Evolutionary conservation across 805 yeast genomes (phyloP).

Genomic region (Saccharomyces kudriavzevii): DNA sequence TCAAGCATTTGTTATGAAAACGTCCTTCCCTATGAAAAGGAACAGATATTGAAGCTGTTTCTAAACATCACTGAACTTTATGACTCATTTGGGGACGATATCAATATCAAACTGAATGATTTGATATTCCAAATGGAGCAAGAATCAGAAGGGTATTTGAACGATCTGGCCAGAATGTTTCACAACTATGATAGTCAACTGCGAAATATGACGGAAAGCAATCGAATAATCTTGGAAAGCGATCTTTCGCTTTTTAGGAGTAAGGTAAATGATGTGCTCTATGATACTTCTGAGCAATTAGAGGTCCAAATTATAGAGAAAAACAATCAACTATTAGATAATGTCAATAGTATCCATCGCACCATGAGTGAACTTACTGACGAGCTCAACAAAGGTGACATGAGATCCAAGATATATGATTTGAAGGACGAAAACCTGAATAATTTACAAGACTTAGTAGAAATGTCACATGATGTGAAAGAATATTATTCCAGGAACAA

Average conservation of each 20-base stretch:
- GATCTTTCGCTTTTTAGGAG: background rate
- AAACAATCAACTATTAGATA: background rate
- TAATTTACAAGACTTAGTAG: constrained; percentile 13
- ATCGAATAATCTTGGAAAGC: background rate
- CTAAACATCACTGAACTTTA: constrained; percentile 38
- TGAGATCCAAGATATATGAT: constrained; percentile 1
- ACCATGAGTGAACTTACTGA: constrained; percentile 3
- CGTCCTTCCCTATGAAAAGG: constrained; percentile 44
- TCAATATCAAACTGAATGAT: constrained; percentile 6
- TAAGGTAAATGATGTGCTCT: background rate
- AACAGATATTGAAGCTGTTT: constrained; percentile 40
- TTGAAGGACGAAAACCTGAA: constrained; percentile 7
- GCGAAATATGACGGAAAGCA: background rate
- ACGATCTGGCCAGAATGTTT: constrained; percentile 1
- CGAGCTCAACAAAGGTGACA: constrained; percentile 1
- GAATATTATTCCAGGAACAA: background rate
- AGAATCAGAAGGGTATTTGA: constrained; percentile 4
- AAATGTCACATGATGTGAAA: background rate
- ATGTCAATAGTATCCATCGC: constrained; percentile 1
- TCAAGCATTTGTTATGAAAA: constrained; percentile 47
- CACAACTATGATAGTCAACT: constrained; percentile 1
- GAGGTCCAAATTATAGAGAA: background rate
- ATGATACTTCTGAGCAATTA: background rate
- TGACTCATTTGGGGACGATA: constrained; percentile 6
- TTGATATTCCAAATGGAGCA: constrained; percentile 5